These are phyloP conservation scores for Ganoderma lucidum DNA, from an alignment of 1,284 basidiomycete species.

Conservation along the genomic window DNA sequence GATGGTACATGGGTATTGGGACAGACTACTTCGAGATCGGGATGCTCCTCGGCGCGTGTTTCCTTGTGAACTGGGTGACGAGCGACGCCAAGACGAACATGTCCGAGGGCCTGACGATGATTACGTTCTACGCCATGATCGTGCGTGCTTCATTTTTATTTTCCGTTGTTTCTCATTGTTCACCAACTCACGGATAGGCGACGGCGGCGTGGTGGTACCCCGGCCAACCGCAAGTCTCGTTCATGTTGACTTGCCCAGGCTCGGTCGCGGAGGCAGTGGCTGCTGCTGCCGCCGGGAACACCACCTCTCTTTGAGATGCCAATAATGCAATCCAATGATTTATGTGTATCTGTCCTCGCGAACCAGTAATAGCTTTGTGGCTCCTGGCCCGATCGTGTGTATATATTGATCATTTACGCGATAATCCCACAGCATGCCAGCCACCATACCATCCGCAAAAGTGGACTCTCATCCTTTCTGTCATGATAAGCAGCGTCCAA, in stretches of 20 bases:
- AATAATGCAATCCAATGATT: neutral
- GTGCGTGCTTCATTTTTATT: conserved; percentile 40
- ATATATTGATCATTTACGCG: too few relatives aligned
- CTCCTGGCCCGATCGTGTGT: neutral
- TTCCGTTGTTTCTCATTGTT: neutral
- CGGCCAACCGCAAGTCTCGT: conserved; percentile 52
- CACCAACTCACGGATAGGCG: conserved; percentile 42
- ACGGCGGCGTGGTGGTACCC: conserved; percentile 64
- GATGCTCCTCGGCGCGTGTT: conserved; percentile 65
- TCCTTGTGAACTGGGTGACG: conserved; percentile 77
- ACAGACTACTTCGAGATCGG: conserved; percentile 66
- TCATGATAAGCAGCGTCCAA: too few relatives aligned
- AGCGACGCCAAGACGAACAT: conserved; percentile 77
- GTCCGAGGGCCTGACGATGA: conserved; percentile 65
- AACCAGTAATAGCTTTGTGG: too few relatives aligned
- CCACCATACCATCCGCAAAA: too few relatives aligned
- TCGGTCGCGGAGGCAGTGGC: conserved; percentile 29
- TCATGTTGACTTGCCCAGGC: conserved; percentile 40
- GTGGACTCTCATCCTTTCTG: too few relatives aligned
- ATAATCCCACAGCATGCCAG: too few relatives aligned
- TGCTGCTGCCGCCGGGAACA: neutral
- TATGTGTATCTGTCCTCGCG: neutral
- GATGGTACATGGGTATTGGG: neutral
- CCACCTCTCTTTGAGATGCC: neutral
- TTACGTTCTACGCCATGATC: conserved; percentile 66